Evolutionary conservation across 2,329 filamentous ascomycete genomes (phyloP).

Genomic region (Pseudogymnoascus sp.): DNA sequence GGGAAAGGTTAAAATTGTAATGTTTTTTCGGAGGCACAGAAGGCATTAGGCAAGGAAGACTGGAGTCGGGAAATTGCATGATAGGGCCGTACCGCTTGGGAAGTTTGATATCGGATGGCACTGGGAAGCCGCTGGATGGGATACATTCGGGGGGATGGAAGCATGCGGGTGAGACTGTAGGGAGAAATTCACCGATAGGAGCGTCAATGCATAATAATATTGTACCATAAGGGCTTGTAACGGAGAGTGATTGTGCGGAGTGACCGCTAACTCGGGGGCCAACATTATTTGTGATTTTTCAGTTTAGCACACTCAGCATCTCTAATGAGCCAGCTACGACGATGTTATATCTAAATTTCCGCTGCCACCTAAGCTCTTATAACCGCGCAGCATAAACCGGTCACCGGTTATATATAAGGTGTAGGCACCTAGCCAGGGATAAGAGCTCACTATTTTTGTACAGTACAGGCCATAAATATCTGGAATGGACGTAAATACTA

Average conservation of each 20-base stretch:
- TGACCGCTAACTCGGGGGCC: not conserved
- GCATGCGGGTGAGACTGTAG: not conserved
- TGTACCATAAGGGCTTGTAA: not conserved
- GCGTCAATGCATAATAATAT: not conserved
- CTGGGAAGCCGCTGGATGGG: not conserved
- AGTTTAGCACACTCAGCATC: not conserved
- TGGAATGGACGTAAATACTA: no score
- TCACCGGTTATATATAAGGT: no score
- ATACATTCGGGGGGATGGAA: not conserved
- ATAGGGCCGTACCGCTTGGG: not conserved
- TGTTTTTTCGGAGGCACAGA: not conserved
- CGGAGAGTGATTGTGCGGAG: not conserved
- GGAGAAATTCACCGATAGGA: not conserved
- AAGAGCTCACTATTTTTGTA: no score
- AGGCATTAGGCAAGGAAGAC: not conserved
- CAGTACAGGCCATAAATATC: no score
- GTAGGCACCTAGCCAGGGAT: no score
- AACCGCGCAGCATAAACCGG: no score
- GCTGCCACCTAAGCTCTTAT: no score
- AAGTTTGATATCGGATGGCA: not conserved
- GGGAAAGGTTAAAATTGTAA: not conserved
- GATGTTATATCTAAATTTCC: no score
- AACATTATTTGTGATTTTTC: not conserved
- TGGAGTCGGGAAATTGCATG: slow-evolving; percentile 6
- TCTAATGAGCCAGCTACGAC: no score